A percentile compares a stretch with the other conserved stretches of the same genome.
Evolutionary conservation across 2,329 filamentous ascomycete genomes (phyloP).

Genomic region (Clonostachys chloroleuca): DNA sequence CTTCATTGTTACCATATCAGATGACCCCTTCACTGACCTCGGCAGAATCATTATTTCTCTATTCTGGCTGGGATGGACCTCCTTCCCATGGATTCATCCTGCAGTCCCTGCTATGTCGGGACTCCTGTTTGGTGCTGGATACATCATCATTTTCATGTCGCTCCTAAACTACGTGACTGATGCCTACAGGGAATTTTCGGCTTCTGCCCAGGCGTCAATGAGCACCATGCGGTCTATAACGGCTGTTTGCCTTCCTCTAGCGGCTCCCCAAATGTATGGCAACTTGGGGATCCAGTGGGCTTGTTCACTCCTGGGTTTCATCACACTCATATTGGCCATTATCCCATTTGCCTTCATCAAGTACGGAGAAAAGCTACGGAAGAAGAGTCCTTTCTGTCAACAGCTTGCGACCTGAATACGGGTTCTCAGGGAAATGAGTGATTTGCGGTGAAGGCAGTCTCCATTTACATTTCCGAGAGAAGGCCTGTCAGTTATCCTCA

Average conservation of each 20-base stretch:
- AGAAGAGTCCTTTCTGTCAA: background rate
- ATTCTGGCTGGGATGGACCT: constrained; percentile 58
- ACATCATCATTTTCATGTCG: constrained; percentile 23
- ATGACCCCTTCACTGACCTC: background rate
- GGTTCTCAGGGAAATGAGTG: too few relatives aligned
- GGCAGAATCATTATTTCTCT: constrained; percentile 44
- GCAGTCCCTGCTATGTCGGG: constrained; percentile 40
- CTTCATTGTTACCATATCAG: background rate
- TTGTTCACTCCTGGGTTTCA: constrained; percentile 22
- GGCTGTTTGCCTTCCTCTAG: constrained; percentile 20
- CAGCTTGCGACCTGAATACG: background rate
- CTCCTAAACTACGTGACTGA: constrained; percentile 26
- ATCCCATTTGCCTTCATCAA: constrained; percentile 9
- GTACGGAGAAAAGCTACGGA: constrained; percentile 2
- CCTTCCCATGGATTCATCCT: constrained; percentile 26
- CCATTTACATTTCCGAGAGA: too few relatives aligned
- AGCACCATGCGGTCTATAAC: constrained; percentile 23
- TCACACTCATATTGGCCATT: constrained; percentile 3
- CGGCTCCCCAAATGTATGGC: constrained; percentile 20
- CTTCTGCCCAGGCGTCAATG: constrained; percentile 23
- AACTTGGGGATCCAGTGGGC: constrained; percentile 24
- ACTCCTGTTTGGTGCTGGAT: constrained; percentile 37
- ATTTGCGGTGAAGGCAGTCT: too few relatives aligned
- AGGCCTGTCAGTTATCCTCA: too few relatives aligned
- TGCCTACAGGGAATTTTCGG: constrained; percentile 21